Percentiles rank a stretch among this genome's conserved stretches.
phyloP scores from a whole-genome alignment of 371 early-diverging fungal species.

The Rhizomucor miehei region DNA sequence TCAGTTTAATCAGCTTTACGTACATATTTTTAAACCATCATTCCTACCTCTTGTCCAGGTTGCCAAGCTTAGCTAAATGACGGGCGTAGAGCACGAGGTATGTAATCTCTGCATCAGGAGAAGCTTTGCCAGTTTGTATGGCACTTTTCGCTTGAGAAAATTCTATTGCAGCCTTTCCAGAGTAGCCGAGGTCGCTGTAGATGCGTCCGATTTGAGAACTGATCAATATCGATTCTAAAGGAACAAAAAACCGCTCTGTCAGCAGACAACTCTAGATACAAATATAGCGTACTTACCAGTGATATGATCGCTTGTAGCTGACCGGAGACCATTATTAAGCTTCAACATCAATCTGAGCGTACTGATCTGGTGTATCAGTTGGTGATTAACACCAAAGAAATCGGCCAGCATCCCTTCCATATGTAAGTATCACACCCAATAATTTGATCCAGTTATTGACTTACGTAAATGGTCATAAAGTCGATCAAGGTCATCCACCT shows the following conservation, averaged over 20 bases:
- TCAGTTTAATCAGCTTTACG: not conserved
- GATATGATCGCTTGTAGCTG: slow-evolving; percentile 17
- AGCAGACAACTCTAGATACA: no score
- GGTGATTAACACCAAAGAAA: slow-evolving; percentile 44
- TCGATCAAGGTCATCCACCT: slow-evolving; percentile 34
- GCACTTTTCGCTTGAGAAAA: slow-evolving; percentile 43
- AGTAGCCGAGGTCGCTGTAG: slow-evolving; percentile 62
- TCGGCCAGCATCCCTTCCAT: slow-evolving; percentile 42
- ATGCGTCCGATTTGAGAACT: slow-evolving; percentile 48
- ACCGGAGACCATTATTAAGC: slow-evolving; percentile 41
- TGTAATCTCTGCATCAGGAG: slow-evolving; percentile 17
- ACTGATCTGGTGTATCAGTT: slow-evolving; percentile 39
- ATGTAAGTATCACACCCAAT: not conserved
- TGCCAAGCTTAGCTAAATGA: slow-evolving; percentile 40
- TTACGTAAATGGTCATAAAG: slow-evolving; percentile 40
- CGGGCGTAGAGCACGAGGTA: slow-evolving; percentile 40
- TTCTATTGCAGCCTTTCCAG: slow-evolving; percentile 62
- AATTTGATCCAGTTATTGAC: not conserved
- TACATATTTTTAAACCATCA: not conserved
- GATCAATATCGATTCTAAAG: slow-evolving; percentile 52
- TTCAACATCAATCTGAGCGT: slow-evolving; percentile 44
- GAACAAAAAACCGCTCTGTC: no score
- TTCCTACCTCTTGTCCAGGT: slow-evolving; percentile 34
- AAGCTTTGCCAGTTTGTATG: slow-evolving; percentile 24
- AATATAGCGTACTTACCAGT: slow-evolving; percentile 28